A percentile compares a stretch with the other conserved stretches of the same genome.
Conservation (phyloP, 208 protist genomes). For the Crithidia sp. region DNA sequence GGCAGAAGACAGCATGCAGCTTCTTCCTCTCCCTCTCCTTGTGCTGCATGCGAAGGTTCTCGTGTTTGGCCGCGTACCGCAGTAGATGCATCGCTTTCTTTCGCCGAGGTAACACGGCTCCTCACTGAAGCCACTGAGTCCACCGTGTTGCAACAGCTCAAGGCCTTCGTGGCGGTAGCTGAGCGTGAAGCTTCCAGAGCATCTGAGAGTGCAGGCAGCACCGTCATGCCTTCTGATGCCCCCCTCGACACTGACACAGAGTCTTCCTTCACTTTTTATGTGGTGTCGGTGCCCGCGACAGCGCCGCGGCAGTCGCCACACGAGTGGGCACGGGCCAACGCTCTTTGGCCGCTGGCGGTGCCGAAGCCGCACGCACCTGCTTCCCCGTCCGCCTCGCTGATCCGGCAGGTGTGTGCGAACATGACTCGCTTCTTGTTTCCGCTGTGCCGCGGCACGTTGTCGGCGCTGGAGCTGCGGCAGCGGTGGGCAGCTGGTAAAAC, state of each 20-base stretch:
- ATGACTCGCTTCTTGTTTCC: conserved; percentile 42
- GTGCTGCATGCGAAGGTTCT: not conserved
- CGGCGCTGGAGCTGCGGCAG: not conserved
- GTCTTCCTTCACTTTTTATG: no score
- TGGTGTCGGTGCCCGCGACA: conserved; percentile 49
- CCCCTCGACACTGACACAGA: no score
- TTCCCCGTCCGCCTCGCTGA: conserved; percentile 20
- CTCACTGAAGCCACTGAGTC: not conserved
- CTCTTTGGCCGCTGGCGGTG: conserved; percentile 70
- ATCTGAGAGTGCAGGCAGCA: no score
- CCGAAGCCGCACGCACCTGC: conserved; percentile 53
- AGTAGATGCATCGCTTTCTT: not conserved
- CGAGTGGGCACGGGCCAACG: conserved; percentile 61
- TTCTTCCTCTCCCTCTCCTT: not conserved
- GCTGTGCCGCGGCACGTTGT: conserved; percentile 21
- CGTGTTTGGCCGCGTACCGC: not conserved
- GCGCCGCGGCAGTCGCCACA: conserved; percentile 52
- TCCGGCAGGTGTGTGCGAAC: conserved; percentile 16
- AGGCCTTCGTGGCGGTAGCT: not conserved
- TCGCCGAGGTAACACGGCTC: not conserved
- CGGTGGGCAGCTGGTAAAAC: not conserved
- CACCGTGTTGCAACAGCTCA: not conserved
- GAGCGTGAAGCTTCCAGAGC: not conserved
- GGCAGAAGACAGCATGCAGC: not conserved
- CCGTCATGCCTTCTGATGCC: no score